A percentile compares a stretch with the other conserved stretches of the same genome.
Conservation (phyloP, 2,329 filamentous ascomycete genomes). For the Clonostachys byssicola region DNA sequence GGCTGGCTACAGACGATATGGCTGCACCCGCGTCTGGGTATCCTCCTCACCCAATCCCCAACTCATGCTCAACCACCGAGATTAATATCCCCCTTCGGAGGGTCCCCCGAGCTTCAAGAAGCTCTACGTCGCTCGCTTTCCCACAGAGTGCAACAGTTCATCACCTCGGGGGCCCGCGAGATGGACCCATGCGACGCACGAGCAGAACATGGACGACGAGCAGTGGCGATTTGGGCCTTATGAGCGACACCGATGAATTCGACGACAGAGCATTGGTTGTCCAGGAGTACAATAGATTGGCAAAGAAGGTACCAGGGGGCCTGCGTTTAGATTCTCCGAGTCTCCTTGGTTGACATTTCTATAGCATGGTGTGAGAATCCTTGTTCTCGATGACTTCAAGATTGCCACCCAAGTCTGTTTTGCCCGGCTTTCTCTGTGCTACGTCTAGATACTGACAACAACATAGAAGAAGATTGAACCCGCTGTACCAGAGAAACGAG, state of each 20-base stretch:
- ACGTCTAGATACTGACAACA: slow-evolving; percentile 2
- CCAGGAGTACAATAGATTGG: slow-evolving; percentile 56
- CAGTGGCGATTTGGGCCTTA: slow-evolving; percentile 40
- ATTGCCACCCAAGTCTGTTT: slow-evolving; percentile 18
- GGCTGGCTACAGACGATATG: no score
- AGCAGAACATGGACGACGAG: slow-evolving; percentile 57
- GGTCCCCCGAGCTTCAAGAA: slow-evolving; percentile 12
- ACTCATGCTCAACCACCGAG: slow-evolving; percentile 5
- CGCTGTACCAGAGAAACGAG: slow-evolving; percentile 18
- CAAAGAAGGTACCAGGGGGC: slow-evolving; percentile 41
- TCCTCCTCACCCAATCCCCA: not conserved
- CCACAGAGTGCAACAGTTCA: slow-evolving; percentile 17
- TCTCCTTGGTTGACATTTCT: no score
- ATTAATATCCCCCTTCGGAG: slow-evolving; percentile 6
- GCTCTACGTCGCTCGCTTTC: slow-evolving; percentile 14
- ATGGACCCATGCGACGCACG: slow-evolving; percentile 21
- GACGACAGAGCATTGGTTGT: slow-evolving; percentile 44
- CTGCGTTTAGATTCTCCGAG: not conserved
- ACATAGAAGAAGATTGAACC: slow-evolving; percentile 9
- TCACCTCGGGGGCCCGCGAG: slow-evolving; percentile 7
- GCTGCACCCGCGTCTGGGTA: no score
- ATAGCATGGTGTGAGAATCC: slow-evolving; percentile 47
- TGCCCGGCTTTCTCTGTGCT: not conserved
- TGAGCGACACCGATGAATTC: slow-evolving; percentile 43
- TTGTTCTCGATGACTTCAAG: slow-evolving; percentile 29